Conservation (phyloP, 163 green algal genomes). For the Chlamydomonas reinhardtii region DNA sequence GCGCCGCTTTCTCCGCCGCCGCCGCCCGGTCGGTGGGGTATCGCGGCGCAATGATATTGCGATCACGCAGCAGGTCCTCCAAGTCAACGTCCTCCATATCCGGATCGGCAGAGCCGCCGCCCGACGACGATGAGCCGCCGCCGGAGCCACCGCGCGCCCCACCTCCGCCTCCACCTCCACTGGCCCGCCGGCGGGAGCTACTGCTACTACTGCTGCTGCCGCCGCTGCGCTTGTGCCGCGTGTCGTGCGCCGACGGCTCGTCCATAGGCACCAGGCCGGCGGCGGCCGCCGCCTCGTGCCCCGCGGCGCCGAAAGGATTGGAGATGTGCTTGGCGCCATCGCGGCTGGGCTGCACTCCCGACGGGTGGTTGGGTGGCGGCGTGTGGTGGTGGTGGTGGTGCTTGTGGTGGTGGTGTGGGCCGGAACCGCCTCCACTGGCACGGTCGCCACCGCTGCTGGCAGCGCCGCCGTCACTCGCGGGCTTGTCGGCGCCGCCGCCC, state of each 20-base stretch:
- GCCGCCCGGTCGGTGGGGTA: conserved; percentile 28
- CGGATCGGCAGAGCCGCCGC: no score
- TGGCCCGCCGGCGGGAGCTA: neutral
- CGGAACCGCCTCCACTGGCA: no score
- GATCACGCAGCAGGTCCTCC: conserved; percentile 33
- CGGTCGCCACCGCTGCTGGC: no score
- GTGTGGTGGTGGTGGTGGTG: neutral
- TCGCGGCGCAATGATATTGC: conserved; percentile 29
- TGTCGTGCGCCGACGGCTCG: neutral
- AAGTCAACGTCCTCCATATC: neutral
- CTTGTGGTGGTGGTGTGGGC: no score
- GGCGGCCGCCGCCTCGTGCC: conserved; percentile 2
- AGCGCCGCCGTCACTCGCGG: neutral
- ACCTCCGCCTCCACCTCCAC: no score
- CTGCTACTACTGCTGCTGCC: neutral
- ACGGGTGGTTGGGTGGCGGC: neutral
- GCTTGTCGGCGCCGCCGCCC: conserved; percentile 13
- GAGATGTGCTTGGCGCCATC: neutral
- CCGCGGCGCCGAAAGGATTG: conserved; percentile 26
- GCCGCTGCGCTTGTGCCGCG: neutral
- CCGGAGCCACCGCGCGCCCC: no score
- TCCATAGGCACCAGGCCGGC: neutral
- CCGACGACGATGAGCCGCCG: no score
- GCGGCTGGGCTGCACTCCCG: neutral
- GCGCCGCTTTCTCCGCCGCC: neutral